A percentile compares a stretch with the other conserved stretches of the same genome.
These are phyloP conservation scores for Pichia nanzhaoensis DNA, from an alignment of 805 yeast species.

Conservation along the genomic window DNA sequence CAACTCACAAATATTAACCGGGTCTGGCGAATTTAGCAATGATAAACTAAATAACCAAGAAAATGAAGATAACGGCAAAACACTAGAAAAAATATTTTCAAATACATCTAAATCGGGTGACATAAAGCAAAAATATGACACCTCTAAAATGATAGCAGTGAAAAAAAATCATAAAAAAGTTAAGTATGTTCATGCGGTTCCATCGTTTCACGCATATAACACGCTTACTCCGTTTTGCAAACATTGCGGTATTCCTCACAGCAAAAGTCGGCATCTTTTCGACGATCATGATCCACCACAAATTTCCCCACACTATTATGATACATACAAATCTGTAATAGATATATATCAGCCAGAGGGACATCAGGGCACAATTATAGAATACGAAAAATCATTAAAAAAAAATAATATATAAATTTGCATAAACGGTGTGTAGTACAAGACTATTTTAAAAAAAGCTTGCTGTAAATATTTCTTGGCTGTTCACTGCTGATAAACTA, in stretches of 20 bases:
- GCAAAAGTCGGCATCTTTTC: background rate
- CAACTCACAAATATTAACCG: background rate
- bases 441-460: no score
- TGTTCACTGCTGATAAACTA: no score
- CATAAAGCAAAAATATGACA: background rate
- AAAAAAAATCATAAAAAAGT: background rate
- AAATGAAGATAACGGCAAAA: no score
- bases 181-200: background rate
- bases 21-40: no score
- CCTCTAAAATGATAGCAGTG: background rate
- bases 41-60: no score
- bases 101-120: background rate
- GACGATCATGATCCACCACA: background rate
- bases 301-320: background rate
- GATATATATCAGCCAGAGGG: background rate
- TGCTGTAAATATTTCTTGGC: no score
- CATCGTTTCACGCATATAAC: background rate
- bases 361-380: background rate
- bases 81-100: no score
- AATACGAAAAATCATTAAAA: background rate
- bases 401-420: background rate
- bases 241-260: conserved; percentile 4
- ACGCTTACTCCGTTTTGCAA: background rate
- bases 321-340: background rate
- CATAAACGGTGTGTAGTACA: no score